phyloP scores from a whole-genome alignment of 2,329 filamentous ascomycete species.

The Chaetomium sp. region DNA sequence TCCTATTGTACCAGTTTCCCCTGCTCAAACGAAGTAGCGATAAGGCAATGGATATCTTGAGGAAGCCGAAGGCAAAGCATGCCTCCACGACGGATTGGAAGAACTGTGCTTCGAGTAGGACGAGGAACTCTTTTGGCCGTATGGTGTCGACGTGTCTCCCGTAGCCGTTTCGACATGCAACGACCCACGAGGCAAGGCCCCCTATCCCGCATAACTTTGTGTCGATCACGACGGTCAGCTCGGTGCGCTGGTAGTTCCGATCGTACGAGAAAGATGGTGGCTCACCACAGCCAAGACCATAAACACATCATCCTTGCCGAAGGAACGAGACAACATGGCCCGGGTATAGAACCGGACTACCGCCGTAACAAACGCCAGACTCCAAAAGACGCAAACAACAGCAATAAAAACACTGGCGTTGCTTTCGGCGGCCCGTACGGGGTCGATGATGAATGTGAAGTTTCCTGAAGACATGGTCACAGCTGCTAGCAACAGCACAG shows the following conservation, averaged over 20 bases:
- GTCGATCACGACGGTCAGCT: not conserved
- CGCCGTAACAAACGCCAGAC: conserved; percentile 34
- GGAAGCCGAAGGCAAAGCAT: conserved; percentile 32
- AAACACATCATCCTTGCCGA: conserved; percentile 38
- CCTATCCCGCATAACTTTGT: conserved; percentile 29
- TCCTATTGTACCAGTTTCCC: conserved; percentile 30
- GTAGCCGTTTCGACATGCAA: conserved; percentile 27
- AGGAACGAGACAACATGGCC: conserved; percentile 33
- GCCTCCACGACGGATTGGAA: conserved; percentile 33
- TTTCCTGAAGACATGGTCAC: conserved; percentile 20
- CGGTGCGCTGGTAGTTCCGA: not conserved
- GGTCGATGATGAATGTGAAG: conserved; percentile 13
- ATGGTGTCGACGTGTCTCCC: conserved; percentile 29
- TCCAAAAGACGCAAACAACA: conserved; percentile 27
- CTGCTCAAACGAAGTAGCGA: conserved; percentile 31
- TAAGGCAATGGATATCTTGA: conserved; percentile 35
- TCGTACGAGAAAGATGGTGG: not conserved
- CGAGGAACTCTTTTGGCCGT: conserved; percentile 11
- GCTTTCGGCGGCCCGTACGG: conserved; percentile 28
- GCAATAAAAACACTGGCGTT: conserved; percentile 26
- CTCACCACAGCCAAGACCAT: conserved; percentile 36
- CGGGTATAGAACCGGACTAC: conserved; percentile 36
- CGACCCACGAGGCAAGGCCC: conserved; percentile 27
- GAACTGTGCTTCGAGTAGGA: conserved; percentile 30
- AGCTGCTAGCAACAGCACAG: conserved; percentile 3